Base-by-base conservation (phyloP, 768 basidiomycete genomes). In the Pleurotus sapidus region DNA sequence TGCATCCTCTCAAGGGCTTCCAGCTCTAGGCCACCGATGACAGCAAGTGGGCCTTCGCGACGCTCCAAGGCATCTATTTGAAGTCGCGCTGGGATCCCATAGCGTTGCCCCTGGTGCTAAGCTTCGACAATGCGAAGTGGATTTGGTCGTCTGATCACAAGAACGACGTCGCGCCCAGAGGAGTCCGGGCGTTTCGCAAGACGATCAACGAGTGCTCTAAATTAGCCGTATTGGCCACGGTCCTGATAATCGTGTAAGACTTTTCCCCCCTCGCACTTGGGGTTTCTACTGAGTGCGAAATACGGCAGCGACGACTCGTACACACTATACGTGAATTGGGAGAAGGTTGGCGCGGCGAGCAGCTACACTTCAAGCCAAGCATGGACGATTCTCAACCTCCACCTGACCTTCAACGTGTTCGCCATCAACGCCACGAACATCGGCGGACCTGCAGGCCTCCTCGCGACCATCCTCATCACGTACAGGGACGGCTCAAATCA, bases 271-370 rank as follows among this genome's bases (percentile, higher is more conserved):
- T 43, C 17, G 17, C 11, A 23, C 7, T 8, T 2, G 0, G 18
- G 53, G 0, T 25, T 11, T 11, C 2, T 25, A 25, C 15, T 14
- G 40, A 7, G 5, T 18, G 2, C 24, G 5, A 8, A 8, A 14
- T n/a, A 11, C 7, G 8, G 12, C 25, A 55, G 53, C 15, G 72
- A 74, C 61, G 68, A 73, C 56, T 60, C 53, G 3, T 69, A 66
- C 53, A 68, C 67, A 0, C 60, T 75, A 15, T 75, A 64, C 46
- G 68, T 71, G 56, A 50, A 50, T 15, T 71, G 72, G 3, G 54
- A 50, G 9, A 2, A 56, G 46, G 60, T 73, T 12, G 72, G 71
- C 11, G 58, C 58, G 0, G 65, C 65, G 1, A 34, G 37, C 37
- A 53, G 65, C 25, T 68, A 59, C 55, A 46, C 23, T 7, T 23